phyloP scores from a whole-genome alignment of 192 early-diverging fungal species.

The Coemansia sp. region DNA sequence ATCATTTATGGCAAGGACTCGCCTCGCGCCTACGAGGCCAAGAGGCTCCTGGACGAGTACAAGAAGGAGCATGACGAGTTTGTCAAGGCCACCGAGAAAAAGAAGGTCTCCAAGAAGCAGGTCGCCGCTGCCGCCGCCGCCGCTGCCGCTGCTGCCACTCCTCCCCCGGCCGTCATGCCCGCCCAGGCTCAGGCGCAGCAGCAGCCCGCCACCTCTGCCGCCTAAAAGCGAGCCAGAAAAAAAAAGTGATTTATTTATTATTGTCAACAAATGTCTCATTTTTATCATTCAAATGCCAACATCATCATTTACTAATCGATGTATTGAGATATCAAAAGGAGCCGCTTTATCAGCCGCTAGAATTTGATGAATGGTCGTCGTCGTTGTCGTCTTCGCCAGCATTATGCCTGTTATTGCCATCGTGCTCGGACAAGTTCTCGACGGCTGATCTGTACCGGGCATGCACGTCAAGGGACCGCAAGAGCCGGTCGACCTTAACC shows the following conservation, averaged over 20 bases:
- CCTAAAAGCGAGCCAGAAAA: not conserved
- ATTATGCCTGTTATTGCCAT: not conserved
- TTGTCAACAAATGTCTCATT: not conserved
- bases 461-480: slow-evolving; percentile 51
- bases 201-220: slow-evolving; percentile 4
- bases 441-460: slow-evolving; percentile 38
- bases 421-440: slow-evolving; percentile 3
- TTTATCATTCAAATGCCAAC: too few relatives aligned
- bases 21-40: slow-evolving; percentile 29
- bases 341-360: not conserved
- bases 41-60: slow-evolving; percentile 37
- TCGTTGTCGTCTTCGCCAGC: not conserved
- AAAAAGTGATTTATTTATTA: not conserved
- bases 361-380: slow-evolving; percentile 1
- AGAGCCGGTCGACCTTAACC: slow-evolving; percentile 52
- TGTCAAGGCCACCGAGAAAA: slow-evolving; percentile 46
- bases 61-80: slow-evolving; percentile 53
- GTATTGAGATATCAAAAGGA: too few relatives aligned
- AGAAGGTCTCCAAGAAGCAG: slow-evolving; percentile 43
- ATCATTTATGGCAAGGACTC: slow-evolving; percentile 47
- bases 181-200: not conserved
- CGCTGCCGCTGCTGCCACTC: not conserved
- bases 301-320: too few relatives aligned
- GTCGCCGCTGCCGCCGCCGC: slow-evolving; percentile 15
- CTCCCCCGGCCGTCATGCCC: not conserved